Base-by-base conservation (phyloP, 2,329 filamentous ascomycete species). In the Scytalidium lignicola region DNA sequence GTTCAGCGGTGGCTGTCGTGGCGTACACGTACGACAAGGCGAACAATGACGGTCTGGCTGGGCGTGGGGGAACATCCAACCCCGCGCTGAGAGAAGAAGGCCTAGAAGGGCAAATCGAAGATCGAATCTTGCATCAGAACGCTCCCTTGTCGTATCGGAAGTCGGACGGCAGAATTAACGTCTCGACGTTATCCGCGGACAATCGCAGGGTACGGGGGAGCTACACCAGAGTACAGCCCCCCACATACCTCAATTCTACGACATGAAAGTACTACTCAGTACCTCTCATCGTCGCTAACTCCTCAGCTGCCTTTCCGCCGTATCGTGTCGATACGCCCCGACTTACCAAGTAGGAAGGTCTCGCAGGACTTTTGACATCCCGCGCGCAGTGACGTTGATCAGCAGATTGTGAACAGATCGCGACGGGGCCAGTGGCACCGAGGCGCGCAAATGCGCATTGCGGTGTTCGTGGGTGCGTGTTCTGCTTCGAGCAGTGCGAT, bases 201-300 rank as follows among this genome's bases (percentile, higher is more conserved):
- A 37, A 37, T 37, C 32, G 10, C 32, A 5, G 32, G 32, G 32
- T 15, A 13, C n/a, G 61, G n/a, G n/a, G n/a, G n/a, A n/a, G n/a
- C n/a, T n/a, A n/a, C n/a, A n/a, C n/a, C n/a, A n/a, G n/a, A n/a
- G n/a, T n/a, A n/a, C n/a, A n/a, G n/a, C n/a, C n/a, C n/a, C n/a
- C n/a, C n/a, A n/a, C n/a, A n/a, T 43, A 43, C 41, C 23, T 5
- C 23, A 26, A 26, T 26, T 26, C 23, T 26, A 26, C 23, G 23
- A 26, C 23, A 10, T 5, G 5, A 10, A 26, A 10, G 23, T 26
- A 26, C 23, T 26, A 10, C 23, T 10, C 10, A 26, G 23, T 26
- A 26, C 23, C n/a, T 26, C 23, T 10, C 23, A 6, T 26, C 6
- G 23, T 6, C 23, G 32, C 32, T 37, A 13, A 37, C 32, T 37